Conservation (phyloP, 2,329 filamentous ascomycete genomes). For the Ophiostoma tasmaniense region DNA sequence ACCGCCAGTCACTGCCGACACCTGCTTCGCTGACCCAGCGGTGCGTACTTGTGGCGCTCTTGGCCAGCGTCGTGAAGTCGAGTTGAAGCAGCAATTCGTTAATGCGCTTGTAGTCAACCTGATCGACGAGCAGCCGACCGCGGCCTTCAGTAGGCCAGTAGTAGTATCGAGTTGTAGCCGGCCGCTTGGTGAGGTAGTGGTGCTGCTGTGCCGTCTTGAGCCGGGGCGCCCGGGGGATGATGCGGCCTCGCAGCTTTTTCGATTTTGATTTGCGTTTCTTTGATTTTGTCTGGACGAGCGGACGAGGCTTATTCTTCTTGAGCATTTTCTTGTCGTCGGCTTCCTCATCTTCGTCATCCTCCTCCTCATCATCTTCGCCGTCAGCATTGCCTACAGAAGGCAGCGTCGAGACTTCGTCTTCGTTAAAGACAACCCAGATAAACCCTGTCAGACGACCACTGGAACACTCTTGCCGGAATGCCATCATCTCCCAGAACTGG, state of each 20-base stretch:
- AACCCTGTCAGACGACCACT: constrained; percentile 89
- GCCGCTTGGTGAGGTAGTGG: constrained; percentile 39
- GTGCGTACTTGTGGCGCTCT: constrained; percentile 54
- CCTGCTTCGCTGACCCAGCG: constrained; percentile 64
- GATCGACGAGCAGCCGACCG: constrained; percentile 55
- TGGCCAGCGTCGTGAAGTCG: constrained; percentile 59
- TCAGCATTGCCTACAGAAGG: neutral
- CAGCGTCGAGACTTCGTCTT: neutral
- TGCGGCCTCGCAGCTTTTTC: constrained; percentile 47
- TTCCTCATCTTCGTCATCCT: neutral
- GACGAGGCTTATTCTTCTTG: neutral
- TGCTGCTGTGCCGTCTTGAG: constrained; percentile 50
- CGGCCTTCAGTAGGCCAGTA: constrained; percentile 55
- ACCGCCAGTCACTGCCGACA: constrained; percentile 44
- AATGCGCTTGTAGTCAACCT: constrained; percentile 57
- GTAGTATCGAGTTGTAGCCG: constrained; percentile 53
- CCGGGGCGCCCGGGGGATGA: constrained; percentile 54
- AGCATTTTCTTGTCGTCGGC: neutral
- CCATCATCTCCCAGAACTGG: constrained; percentile 99
- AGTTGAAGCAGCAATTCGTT: constrained; percentile 63
- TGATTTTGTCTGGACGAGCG: neutral
- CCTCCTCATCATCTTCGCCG: neutral
- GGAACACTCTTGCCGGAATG: constrained; percentile 90
- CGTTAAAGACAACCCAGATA: constrained; percentile 79
- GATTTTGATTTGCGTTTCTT: constrained; percentile 5